Percentiles rank a stretch among this genome's conserved stretches.
Conservation (phyloP, 192 early-diverging fungal genomes). For the Coemansia sp. region DNA sequence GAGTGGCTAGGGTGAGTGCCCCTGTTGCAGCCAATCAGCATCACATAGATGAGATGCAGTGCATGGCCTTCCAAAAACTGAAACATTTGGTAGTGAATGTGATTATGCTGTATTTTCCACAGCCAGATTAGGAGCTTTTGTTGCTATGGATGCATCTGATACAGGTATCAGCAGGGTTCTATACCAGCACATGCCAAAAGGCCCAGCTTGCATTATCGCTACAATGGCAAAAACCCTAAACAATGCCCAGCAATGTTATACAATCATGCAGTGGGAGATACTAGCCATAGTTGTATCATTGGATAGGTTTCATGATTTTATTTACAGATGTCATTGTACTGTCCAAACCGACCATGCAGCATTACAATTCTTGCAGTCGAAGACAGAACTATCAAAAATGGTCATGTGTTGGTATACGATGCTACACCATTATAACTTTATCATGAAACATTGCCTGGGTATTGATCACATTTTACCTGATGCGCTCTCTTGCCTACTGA, state of each 20-base stretch:
- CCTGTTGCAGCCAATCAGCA: no score
- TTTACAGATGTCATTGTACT: constrained; percentile 33
- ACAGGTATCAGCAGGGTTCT: neutral
- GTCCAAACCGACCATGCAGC: constrained; percentile 41
- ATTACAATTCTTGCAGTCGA: no score
- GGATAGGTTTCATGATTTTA: constrained; percentile 23
- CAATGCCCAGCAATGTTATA: neutral
- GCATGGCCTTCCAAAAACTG: no score
- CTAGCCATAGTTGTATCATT: neutral
- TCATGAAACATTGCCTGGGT: neutral
- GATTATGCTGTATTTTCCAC: neutral
- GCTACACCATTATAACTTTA: no score
- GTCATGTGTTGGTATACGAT: constrained; percentile 21
- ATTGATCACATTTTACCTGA: neutral
- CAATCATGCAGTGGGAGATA: neutral
- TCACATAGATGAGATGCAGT: no score
- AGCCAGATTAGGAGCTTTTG: neutral
- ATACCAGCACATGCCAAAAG: neutral
- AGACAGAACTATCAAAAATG: constrained; percentile 6
- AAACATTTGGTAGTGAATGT: no score
- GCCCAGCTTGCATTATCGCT: neutral
- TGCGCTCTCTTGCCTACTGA: neutral
- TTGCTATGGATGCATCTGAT: constrained; percentile 5
- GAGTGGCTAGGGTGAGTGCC: no score
- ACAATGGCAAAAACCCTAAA: neutral